Conservation (phyloP, 371 early-diverging fungal species). For the Phascolomyces articulosus region DNA sequence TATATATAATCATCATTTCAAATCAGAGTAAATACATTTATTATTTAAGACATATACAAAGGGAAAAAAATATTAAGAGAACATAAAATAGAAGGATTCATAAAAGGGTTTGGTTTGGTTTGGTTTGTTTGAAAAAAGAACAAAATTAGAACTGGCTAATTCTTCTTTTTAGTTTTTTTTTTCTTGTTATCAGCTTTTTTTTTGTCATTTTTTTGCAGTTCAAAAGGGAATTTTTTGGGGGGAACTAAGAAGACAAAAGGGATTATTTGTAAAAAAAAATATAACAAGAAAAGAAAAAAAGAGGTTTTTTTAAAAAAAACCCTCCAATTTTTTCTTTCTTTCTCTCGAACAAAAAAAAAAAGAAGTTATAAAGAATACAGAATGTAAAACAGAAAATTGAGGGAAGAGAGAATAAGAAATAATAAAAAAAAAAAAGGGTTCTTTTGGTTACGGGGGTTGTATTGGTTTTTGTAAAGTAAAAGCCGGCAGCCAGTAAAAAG, state of each 20-base stretch:
- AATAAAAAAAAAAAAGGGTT: neutral
- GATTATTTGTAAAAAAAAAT: neutral
- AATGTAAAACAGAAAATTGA: neutral
- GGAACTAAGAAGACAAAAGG: neutral
- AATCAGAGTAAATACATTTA: no score
- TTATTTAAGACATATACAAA: neutral
- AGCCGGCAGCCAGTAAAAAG: constrained; percentile 15
- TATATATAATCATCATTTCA: no score
- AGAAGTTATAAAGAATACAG: neutral
- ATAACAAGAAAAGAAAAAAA: neutral
- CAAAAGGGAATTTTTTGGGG: neutral
- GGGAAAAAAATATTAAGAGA: neutral
- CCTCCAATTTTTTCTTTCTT: neutral
- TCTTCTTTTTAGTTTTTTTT: neutral
- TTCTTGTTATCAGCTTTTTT: neutral
- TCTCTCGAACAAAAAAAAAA: neutral
- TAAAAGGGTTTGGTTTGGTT: neutral
- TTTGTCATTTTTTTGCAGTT: neutral
- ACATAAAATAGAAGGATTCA: neutral
- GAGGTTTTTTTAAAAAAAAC: neutral
- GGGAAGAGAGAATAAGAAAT: neutral
- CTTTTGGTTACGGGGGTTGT: neutral
- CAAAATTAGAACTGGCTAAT: no score
- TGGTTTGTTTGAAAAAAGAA: no score
- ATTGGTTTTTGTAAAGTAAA: neutral